These are phyloP conservation scores for Pholiota adiposa DNA, from an alignment of 1,284 basidiomycete genomes.

Conservation along the genomic window DNA sequence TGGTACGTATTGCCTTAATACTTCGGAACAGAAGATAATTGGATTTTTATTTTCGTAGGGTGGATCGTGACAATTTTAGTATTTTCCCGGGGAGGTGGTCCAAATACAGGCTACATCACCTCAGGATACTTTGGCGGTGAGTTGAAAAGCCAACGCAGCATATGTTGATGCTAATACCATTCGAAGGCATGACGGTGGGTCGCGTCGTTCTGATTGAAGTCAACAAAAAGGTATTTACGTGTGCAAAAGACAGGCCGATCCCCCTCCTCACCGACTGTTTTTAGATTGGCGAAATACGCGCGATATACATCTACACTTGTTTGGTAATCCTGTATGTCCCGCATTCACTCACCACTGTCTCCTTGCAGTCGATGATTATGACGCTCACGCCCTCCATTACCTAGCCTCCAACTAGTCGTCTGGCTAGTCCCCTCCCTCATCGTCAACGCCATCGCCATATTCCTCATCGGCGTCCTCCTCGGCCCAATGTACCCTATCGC, in stretches of 20 bases:
- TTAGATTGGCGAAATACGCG: conserved; percentile 57
- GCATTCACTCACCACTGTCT: not conserved
- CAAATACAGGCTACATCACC: conserved; percentile 52
- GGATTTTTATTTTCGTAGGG: conserved; percentile 36
- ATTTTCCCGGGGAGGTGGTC: conserved; percentile 46
- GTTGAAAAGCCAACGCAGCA: not conserved
- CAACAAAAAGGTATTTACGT: conserved; percentile 35
- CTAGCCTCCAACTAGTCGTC: conserved; percentile 61
- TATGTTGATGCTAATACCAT: not conserved
- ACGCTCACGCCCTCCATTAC: not conserved
- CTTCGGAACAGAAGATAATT: conserved; percentile 48
- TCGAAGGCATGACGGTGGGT: conserved; percentile 59
- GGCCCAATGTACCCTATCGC: conserved; percentile 70
- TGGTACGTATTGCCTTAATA: conserved; percentile 34
- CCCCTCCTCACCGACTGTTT: not conserved
- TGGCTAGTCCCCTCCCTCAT: conserved; percentile 66
- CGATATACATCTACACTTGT: conserved; percentile 54
- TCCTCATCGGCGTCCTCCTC: conserved; percentile 55
- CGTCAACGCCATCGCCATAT: conserved; percentile 60
- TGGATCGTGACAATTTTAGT: conserved; percentile 67
- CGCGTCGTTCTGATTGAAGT: conserved; percentile 58
- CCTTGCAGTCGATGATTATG: too few relatives aligned
- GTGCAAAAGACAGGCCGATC: not conserved
- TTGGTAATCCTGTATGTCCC: conserved; percentile 53
- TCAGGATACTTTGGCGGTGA: conserved; percentile 55